These are phyloP conservation scores for Phyllosticta capitalensis DNA, from an alignment of 2,329 filamentous ascomycete species.

Conservation along the genomic window DNA sequence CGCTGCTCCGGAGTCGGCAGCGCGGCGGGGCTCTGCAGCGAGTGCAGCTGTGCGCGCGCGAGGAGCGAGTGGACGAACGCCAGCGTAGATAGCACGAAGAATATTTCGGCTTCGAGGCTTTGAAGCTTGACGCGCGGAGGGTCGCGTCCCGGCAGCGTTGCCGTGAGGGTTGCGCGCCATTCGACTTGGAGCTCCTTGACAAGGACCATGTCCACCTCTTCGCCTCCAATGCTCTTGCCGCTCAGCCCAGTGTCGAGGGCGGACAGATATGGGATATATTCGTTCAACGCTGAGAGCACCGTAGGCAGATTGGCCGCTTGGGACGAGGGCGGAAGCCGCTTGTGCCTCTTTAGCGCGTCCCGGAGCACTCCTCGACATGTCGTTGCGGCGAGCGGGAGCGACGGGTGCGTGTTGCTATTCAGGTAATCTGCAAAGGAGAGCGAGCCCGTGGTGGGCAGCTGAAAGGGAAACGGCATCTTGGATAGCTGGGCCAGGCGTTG, in stretches of 20 bases:
- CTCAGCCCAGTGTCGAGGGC: constrained; percentile 66
- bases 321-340: constrained; percentile 64
- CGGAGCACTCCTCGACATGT: constrained; percentile 76
- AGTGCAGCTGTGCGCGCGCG: constrained; percentile 62
- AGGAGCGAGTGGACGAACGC: constrained; percentile 65
- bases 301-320: constrained; percentile 61
- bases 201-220: constrained; percentile 59
- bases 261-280: constrained; percentile 77
- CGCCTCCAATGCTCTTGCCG: constrained; percentile 39
- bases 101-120: constrained; percentile 73
- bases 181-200: constrained; percentile 57
- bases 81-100: constrained; percentile 67
- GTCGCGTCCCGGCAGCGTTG: constrained; percentile 46
- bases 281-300: constrained; percentile 59
- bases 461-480: constrained; percentile 79
- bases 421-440: constrained; percentile 74
- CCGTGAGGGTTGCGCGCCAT: constrained; percentile 76
- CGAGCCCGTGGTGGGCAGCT: constrained; percentile 79
- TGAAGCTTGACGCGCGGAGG: constrained; percentile 61
- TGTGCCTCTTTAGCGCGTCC: constrained; percentile 79
- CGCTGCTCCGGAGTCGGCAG: constrained; percentile 51
- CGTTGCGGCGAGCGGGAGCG: constrained; percentile 71
- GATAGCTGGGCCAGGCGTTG: constrained; percentile 12
- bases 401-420: constrained; percentile 75
- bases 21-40: constrained; percentile 55